Evolutionary conservation across 345 rosid species (phyloP), one percentile per base, ranked within the genome.

Genomic region (Linum usitatissimum): DNA sequence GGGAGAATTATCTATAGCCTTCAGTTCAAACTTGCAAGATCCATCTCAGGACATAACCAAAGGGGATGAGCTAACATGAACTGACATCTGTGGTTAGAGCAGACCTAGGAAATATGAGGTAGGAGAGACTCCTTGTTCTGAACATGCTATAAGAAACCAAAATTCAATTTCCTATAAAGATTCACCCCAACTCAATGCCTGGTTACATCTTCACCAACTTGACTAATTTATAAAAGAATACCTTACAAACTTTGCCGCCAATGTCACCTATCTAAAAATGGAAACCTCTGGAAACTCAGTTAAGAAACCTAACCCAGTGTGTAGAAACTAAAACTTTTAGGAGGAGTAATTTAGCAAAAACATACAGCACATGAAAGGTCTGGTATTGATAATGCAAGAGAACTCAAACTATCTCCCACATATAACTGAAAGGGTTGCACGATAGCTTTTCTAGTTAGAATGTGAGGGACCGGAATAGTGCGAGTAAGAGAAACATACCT

Each of bases 401-500:
- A 45, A 15, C 51, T 45, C 51, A 15, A 45, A 45, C 48, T 40
- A 45, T 12, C 51, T 7, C 14, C 13, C 51, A 45, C 51, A 10
- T 12, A 45, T 45, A 45, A 9, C 10, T 9, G 15, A 45, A 45
- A 6, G 17, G 1, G 17, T 10, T 45, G 15, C 17, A 45, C 17
- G 51, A 12, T 12, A 15, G 15, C 15, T 15, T 9, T 45, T 10
- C 51, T 55, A 18, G 59, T 7, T 21, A 1, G 18, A 9, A 53
- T 18, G 17, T 5, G 15, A 18, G 14, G 7, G 6, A 18, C 53
- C 21, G 1, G 57, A 55, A 18, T 8, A 58, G 53, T 10, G 28
- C 53, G 1, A 38, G 20, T 19, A 34, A 42, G 13, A 2, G 55
- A 63, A 21, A 55, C 57, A 6, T 59, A 86, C 99, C 97, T 90